phyloP scores from a whole-genome alignment of 805 yeast species.

The Kodamaea kaohsiungensis region DNA sequence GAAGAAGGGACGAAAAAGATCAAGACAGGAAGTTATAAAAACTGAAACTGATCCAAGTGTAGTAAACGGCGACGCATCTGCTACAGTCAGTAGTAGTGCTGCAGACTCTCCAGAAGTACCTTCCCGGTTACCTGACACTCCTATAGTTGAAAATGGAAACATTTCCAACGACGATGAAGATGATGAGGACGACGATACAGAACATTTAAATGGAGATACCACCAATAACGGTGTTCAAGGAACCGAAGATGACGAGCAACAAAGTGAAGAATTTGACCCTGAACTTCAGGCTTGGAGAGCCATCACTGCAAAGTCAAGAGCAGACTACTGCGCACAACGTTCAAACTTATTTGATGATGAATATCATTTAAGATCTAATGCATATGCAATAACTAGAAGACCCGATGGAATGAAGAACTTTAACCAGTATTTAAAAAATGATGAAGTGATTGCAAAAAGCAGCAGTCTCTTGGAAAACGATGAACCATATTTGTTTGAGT shows the following conservation, averaged over 20 bases:
- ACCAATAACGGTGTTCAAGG: neutral
- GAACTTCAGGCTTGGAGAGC: constrained; percentile 84
- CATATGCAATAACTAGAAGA: constrained; percentile 68
- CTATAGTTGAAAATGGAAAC: constrained; percentile 26
- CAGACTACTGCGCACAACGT: constrained; percentile 70
- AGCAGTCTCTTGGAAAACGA: constrained; percentile 52
- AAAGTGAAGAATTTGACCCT: constrained; percentile 68
- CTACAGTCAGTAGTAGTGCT: constrained; percentile 6
- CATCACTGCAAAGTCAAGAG: constrained; percentile 76
- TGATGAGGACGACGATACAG: constrained; percentile 36
- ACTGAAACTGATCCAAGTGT: constrained; percentile 22
- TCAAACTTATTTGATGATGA: constrained; percentile 62
- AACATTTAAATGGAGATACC: constrained; percentile 2
- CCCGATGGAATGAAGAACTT: constrained; percentile 68
- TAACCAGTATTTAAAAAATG: constrained; percentile 43
- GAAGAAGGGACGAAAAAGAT: constrained; percentile 43
- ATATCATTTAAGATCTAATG: constrained; percentile 58
- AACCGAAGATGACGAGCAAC: constrained; percentile 37
- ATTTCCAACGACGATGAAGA: constrained; percentile 27
- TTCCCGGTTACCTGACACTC: neutral
- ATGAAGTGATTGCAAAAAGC: constrained; percentile 43
- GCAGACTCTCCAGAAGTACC: constrained; percentile 13
- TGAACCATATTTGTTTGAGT: constrained; percentile 73
- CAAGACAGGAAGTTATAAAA: constrained; percentile 36
- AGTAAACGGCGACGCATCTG: constrained; percentile 8